These are phyloP conservation scores for Pharus latifolius DNA, from an alignment of 176 grass and related monocot species.

Conservation along the genomic window DNA sequence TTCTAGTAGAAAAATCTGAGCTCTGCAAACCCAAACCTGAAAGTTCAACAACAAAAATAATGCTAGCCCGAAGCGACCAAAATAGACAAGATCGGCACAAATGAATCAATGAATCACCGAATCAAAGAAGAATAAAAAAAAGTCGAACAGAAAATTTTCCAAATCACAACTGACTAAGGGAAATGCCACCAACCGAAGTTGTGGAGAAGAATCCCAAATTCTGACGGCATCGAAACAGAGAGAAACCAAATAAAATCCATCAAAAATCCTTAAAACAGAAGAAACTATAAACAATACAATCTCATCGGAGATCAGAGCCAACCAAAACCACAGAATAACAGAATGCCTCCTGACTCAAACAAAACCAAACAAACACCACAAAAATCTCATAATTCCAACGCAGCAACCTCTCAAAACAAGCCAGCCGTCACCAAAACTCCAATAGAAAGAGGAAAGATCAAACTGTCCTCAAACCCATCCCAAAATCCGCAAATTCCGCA, in stretches of 20 bases:
- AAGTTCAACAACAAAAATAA: background rate
- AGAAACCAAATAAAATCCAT: background rate
- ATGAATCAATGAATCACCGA: background rate
- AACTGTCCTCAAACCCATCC: background rate
- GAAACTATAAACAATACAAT: background rate
- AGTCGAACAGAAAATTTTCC: background rate
- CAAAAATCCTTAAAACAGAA: background rate
- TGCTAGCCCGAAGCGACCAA: background rate
- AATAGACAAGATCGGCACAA: background rate
- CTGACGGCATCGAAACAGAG: background rate
- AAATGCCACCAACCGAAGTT: background rate
- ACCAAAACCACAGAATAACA: background rate
- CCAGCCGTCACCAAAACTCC: no score
- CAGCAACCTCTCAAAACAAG: no score
- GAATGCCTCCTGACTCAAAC: background rate
- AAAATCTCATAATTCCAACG: background rate
- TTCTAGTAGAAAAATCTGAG: background rate
- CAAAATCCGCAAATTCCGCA: background rate
- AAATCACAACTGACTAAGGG: background rate
- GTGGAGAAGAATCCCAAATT: background rate
- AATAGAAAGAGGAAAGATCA: background rate
- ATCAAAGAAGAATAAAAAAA: background rate
- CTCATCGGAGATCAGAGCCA: background rate
- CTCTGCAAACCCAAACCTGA: background rate
- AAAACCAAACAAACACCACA: background rate